Evolutionary conservation across 2,329 filamentous ascomycete species (phyloP).

Genomic region (Colletotrichum cuscutae): DNA sequence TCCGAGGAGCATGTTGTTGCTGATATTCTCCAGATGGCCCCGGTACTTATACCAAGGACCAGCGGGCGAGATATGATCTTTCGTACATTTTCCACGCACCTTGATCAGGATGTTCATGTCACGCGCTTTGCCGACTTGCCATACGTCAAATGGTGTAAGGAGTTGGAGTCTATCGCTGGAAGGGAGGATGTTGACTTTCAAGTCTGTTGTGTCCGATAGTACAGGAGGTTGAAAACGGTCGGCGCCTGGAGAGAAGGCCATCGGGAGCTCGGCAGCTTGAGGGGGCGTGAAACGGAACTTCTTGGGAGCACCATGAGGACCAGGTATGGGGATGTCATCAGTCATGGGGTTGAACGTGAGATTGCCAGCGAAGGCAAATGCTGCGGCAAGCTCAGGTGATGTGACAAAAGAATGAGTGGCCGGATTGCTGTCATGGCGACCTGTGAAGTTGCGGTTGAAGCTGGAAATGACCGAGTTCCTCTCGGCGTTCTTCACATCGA

Average conservation of each 20-base stretch:
- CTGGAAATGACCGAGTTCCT: constrained; percentile 47
- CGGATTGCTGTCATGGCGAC: constrained; percentile 49
- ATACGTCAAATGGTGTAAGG: constrained; percentile 41
- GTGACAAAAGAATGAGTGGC: constrained; percentile 60
- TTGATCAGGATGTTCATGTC: constrained; percentile 46
- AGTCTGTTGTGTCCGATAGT: constrained; percentile 34
- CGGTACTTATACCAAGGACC: constrained; percentile 51
- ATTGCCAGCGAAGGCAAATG: constrained; percentile 50
- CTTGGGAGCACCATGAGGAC: not conserved
- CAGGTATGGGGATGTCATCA: constrained; percentile 37
- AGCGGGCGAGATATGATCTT: constrained; percentile 51
- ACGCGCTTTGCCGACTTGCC: constrained; percentile 39
- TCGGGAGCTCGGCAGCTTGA: constrained; percentile 40
- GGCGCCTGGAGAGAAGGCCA: constrained; percentile 38
- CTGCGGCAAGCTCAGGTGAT: constrained; percentile 57
- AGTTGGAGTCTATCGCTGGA: constrained; percentile 44
- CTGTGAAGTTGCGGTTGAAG: constrained; percentile 50
- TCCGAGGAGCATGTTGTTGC: constrained; percentile 47
- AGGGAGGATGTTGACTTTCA: constrained; percentile 41
- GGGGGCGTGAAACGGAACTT: constrained; percentile 43
- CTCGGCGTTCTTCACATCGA: constrained; percentile 39
- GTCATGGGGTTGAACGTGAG: constrained; percentile 46
- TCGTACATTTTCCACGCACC: constrained; percentile 49
- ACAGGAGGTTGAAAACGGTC: constrained; percentile 41
- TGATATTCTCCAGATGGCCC: constrained; percentile 51